Evolutionary conservation across 2,329 filamentous ascomycete species (phyloP), one percentile per base, ranked within the genome.

Genomic region (Neofusicoccum parvum): DNA sequence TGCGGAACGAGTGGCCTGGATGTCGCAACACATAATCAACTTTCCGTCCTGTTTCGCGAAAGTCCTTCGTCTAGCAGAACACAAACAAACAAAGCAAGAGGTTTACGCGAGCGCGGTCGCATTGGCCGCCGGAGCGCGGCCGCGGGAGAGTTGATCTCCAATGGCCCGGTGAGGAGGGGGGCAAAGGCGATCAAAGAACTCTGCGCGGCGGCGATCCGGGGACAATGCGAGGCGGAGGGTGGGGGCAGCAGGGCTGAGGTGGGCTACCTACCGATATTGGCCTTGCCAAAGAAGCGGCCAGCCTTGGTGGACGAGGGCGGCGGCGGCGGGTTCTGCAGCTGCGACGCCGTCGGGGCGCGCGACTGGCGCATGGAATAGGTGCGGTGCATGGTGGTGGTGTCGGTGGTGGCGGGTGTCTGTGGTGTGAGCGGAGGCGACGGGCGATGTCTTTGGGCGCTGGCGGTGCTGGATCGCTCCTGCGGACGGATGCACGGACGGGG

Each of bases 341-440:
- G 88, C 76, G 93, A 96, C 76, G 95, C 95, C 71, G 95, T 99
- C 56, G 95, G 95, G 80, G 92, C 92, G 86, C 95, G 90, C 81
- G 92, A 90, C 82, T 96, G 91, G 90, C 95, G 94, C 95, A 97
- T 96, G 74, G 93, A 97, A 80, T 98, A 99, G 71, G 95, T 97
- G 80, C 94, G 93, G 87, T 99, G 95, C 94, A 99, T 99, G 23
- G 62, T 72, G 70, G 54, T 17, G 41, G n/a, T 39, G 43, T 17
- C 27, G 56, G 27, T 17, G 46, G 50, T 9, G 46, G 59, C 17
- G 32, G 49, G 39, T 32, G 56, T 48, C 17, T n/a, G 56, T 48
- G 56, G 56, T 37, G 56, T 48, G 56, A 60, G 27, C 36, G 41
- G 32, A 4, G 54, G 41, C 41, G 41, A 10, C 20, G 15, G 27